Percentiles rank a stretch among this genome's conserved stretches.
Conservation (phyloP, 129 eudicot species). For the Solidago caesia region DNA sequence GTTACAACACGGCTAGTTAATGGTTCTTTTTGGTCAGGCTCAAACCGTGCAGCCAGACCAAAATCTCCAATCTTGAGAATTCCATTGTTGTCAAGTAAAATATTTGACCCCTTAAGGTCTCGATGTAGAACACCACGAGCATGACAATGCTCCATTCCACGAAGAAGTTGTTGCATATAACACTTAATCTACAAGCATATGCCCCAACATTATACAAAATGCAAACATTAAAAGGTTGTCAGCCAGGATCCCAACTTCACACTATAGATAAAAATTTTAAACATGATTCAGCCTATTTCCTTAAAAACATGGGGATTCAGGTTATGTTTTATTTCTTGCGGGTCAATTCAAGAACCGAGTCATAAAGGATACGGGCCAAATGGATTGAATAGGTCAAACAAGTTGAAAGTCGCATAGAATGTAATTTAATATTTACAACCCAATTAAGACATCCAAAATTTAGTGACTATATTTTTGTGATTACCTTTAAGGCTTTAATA, state of each 20-base stretch:
- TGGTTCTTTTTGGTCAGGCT: slow-evolving; percentile 64
- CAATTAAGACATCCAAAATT: too few species aligned
- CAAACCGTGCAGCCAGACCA: slow-evolving; percentile 76
- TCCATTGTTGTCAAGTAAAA: slow-evolving; percentile 71
- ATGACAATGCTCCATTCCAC: slow-evolving; percentile 90
- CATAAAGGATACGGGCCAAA: not conserved
- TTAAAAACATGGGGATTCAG: not conserved
- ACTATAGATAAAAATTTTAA: not conserved
- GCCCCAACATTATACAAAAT: not conserved
- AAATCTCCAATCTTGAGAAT: slow-evolving; percentile 83
- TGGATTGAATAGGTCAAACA: not conserved
- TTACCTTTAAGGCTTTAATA: too few species aligned
- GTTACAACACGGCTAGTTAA: slow-evolving; percentile 92
- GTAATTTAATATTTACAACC: not conserved
- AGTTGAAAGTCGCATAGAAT: not conserved
- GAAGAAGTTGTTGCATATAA: slow-evolving; percentile 74
- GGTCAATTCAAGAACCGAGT: not conserved
- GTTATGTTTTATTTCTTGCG: not conserved
- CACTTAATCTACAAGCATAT: slow-evolving; percentile 69
- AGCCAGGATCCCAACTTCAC: not conserved
- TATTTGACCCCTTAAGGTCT: slow-evolving; percentile 89
- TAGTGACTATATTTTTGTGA: too few species aligned
- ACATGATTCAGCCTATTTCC: not conserved
- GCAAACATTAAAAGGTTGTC: not conserved
- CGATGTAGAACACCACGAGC: slow-evolving; percentile 83